Evolutionary conservation across 1,139 yeast species (phyloP).

Genomic region (Geotrichum europaeum): DNA sequence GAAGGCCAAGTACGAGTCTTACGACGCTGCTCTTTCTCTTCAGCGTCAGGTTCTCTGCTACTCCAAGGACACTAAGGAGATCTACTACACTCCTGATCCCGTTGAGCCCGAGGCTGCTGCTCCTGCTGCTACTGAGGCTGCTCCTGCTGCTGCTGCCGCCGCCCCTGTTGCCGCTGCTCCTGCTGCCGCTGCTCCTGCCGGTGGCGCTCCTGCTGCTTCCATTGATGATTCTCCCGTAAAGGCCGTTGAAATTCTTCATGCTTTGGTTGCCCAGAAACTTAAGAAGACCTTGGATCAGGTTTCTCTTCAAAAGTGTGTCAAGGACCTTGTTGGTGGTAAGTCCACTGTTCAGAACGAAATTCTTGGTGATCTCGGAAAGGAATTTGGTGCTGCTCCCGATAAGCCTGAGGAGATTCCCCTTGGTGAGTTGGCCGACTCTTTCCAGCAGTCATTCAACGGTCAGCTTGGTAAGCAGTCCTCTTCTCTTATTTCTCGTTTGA

Average conservation of each 20-base stretch:
- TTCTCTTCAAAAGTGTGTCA: conserved; percentile 86
- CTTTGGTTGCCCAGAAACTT: conserved; percentile 89
- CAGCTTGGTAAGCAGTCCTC: conserved; percentile 88
- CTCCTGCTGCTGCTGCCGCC: conserved; percentile 38
- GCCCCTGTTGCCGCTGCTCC: conserved; percentile 38
- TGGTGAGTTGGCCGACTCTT: conserved; percentile 88
- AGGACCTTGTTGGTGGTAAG: conserved; percentile 96
- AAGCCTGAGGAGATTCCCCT: conserved; percentile 98
- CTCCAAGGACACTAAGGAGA: conserved; percentile 92
- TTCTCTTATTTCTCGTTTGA: conserved; percentile 80
- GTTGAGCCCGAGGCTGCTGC: conserved; percentile 43
- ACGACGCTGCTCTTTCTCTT: conserved; percentile 93
- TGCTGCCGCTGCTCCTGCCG: conserved; percentile 53
- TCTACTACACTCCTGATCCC: conserved; percentile 91
- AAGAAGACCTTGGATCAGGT: conserved; percentile 83
- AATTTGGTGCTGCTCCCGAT: conserved; percentile 95
- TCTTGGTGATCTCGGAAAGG: conserved; percentile 96
- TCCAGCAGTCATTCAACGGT: conserved; percentile 87
- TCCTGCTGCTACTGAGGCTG: conserved; percentile 34
- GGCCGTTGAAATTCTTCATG: conserved; percentile 77
- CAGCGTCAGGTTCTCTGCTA: conserved; percentile 96
- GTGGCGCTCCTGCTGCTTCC: conserved; percentile 73
- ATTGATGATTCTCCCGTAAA: conserved; percentile 85
- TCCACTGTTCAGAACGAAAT: conserved; percentile 98
- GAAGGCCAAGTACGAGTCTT: conserved; percentile 92